phyloP scores from a whole-genome alignment of 805 yeast species.

The Candida nonsorbophila region DNA sequence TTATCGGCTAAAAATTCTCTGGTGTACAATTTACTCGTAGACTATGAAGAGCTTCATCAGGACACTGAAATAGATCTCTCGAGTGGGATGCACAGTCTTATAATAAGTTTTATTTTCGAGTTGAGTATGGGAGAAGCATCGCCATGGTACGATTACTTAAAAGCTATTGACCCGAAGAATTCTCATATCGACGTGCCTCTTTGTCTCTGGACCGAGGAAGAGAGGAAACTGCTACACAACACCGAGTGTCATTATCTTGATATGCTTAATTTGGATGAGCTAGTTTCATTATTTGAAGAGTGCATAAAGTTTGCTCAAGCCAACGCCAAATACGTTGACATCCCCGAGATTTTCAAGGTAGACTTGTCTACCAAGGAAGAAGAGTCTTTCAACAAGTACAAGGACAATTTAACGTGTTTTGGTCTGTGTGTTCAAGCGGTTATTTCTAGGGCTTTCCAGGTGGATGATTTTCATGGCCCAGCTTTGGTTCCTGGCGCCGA shows the following conservation, averaged over 20 bases:
- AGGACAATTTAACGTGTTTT: conserved; percentile 37
- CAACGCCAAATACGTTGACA: conserved; percentile 17
- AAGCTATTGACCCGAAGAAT: conserved; percentile 40
- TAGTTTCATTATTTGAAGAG: conserved; percentile 33
- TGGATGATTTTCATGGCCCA: conserved; percentile 69
- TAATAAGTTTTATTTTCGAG: conserved; percentile 72
- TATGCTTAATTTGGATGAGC: conserved; percentile 46
- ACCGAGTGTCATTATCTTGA: conserved; percentile 61
- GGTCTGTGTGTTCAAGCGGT: conserved; percentile 56
- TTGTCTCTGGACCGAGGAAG: conserved; percentile 55
- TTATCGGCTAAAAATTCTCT: conserved; percentile 55
- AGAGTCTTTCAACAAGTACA: conserved; percentile 11
- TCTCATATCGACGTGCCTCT: conserved; percentile 44
- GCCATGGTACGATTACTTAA: conserved; percentile 76
- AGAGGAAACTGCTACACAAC: conserved; percentile 45
- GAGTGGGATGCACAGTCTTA: conserved; percentile 59
- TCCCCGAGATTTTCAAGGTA: conserved; percentile 32
- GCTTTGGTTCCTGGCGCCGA: conserved; percentile 91
- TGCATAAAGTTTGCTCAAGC: conserved; percentile 37
- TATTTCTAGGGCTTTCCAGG: conserved; percentile 74
- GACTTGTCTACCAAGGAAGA: conserved; percentile 14
- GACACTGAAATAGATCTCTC: conserved; percentile 29
- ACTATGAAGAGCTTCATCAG: conserved; percentile 24
- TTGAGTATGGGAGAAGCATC: conserved; percentile 48
- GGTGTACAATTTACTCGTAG: conserved; percentile 63